These are phyloP conservation scores for Entonaema liquescens DNA, from an alignment of 495 filamentous ascomycete species.

Conservation along the genomic window DNA sequence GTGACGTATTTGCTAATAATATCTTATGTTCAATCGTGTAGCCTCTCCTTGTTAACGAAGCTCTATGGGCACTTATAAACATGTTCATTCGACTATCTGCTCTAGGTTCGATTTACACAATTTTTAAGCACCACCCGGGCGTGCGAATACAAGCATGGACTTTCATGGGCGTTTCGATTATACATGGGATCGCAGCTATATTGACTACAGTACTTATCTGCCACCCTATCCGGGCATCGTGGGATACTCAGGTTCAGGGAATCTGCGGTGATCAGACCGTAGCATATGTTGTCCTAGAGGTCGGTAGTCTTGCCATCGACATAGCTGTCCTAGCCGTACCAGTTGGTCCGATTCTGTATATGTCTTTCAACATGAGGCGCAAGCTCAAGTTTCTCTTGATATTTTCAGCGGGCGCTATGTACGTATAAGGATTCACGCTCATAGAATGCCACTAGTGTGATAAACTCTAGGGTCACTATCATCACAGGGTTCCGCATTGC, in stretches of 20 bases:
- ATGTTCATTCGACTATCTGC: neutral
- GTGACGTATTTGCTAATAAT: neutral
- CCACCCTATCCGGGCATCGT: neutral
- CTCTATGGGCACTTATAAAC: neutral
- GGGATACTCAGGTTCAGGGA: neutral
- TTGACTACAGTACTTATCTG: neutral
- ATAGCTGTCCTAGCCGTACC: neutral
- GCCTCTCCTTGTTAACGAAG: neutral
- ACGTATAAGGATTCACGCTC: no score
- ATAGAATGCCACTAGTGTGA: neutral
- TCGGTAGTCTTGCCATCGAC: neutral
- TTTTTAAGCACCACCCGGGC: no score
- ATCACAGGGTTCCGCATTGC: neutral
- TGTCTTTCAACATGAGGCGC: no score
- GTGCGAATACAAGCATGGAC: no score
- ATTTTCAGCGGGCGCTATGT: neutral
- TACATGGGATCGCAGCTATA: neutral
- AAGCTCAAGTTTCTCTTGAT: neutral
- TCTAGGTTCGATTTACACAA: neutral
- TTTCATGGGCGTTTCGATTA: neutral
- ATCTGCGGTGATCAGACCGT: neutral
- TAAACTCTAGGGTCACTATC: neutral
- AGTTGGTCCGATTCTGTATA: no score
- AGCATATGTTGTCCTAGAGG: neutral
- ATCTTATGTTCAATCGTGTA: neutral